phyloP scores from a whole-genome alignment of 495 filamentous ascomycete genomes.

The Lepidopterella palustris region DNA sequence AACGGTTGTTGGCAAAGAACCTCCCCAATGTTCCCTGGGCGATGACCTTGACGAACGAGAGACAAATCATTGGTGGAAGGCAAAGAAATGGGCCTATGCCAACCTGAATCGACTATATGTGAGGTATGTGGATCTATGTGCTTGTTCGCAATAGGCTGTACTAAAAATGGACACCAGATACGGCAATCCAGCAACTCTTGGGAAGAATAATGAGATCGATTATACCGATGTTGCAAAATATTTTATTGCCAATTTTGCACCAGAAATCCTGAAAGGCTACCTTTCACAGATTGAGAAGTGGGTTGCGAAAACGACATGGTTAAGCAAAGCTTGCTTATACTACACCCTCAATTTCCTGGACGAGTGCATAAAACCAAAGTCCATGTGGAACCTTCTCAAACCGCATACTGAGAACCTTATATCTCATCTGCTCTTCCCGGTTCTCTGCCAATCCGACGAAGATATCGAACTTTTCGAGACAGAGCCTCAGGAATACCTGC shows the following conservation, averaged over 20 bases:
- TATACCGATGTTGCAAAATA: slow-evolving; percentile 75
- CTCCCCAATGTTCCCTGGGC: slow-evolving; percentile 67
- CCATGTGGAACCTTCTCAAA: slow-evolving; percentile 90
- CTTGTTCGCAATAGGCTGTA: background rate
- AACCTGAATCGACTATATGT: slow-evolving; percentile 95
- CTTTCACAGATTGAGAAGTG: slow-evolving; percentile 91
- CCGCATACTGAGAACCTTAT: slow-evolving; percentile 88
- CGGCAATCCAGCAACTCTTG: slow-evolving; percentile 69
- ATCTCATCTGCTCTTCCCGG: slow-evolving; percentile 88
- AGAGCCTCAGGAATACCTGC: slow-evolving; percentile 92
- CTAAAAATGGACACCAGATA: slow-evolving; percentile 53
- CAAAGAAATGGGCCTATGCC: slow-evolving; percentile 98
- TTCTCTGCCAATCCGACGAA: slow-evolving; percentile 86
- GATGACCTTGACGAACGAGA: slow-evolving; percentile 86
- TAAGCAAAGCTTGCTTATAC: slow-evolving; percentile 86
- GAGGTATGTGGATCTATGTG: slow-evolving; percentile 48
- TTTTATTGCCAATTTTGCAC: slow-evolving; percentile 86
- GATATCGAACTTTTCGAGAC: slow-evolving; percentile 90
- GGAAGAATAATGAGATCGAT: slow-evolving; percentile 61
- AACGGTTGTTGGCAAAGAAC: slow-evolving; percentile 75
- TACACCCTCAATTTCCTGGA: slow-evolving; percentile 91
- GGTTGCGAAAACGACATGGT: slow-evolving; percentile 89
- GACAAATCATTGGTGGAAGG: slow-evolving; percentile 97
- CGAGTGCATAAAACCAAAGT: slow-evolving; percentile 94
- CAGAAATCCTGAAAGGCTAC: slow-evolving; percentile 90